phyloP scores from a whole-genome alignment of 1,284 basidiomycete genomes.

The Boletellus sp. region DNA sequence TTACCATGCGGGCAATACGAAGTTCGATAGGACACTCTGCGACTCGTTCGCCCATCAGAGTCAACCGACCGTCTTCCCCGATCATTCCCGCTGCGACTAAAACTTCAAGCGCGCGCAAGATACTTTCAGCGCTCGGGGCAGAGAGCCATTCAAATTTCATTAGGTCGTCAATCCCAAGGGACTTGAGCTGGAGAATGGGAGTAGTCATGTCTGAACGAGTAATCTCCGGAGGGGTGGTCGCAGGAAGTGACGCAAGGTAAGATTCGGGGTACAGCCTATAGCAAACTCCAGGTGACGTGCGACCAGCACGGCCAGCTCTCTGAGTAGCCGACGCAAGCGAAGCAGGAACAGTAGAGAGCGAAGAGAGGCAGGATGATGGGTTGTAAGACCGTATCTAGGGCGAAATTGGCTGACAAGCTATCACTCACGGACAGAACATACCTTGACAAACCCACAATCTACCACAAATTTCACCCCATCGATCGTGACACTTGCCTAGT shows the following conservation, averaged over 20 bases:
- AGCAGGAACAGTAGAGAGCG: conserved; percentile 75
- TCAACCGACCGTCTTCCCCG: conserved; percentile 63
- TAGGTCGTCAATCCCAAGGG: conserved; percentile 92
- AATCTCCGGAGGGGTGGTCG: conserved; percentile 83
- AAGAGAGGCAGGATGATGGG: conserved; percentile 77
- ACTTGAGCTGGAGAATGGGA: conserved; percentile 89
- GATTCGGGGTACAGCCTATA: conserved; percentile 86
- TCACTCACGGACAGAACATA: conserved; percentile 30
- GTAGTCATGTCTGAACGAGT: conserved; percentile 85
- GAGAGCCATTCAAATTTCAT: conserved; percentile 94
- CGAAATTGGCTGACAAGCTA: not conserved
- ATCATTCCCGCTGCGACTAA: conserved; percentile 70
- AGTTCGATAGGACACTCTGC: conserved; percentile 79
- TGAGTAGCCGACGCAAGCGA: conserved; percentile 85
- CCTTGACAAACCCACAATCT: conserved; percentile 94
- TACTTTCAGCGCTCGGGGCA: conserved; percentile 81
- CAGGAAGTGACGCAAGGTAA: conserved; percentile 54
- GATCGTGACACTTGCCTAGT: conserved; percentile 89
- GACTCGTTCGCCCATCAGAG: conserved; percentile 63
- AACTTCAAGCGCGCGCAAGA: conserved; percentile 79
- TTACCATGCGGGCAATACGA: conserved; percentile 72
- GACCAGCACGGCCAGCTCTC: conserved; percentile 85
- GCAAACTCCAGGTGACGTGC: conserved; percentile 87
- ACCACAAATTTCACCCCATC: conserved; percentile 95
- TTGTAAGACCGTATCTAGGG: conserved; percentile 79